Evolutionary conservation across 345 rosid species (phyloP), one percentile per base, ranked within the genome.

Genomic region (Eucalyptus coolabah): DNA sequence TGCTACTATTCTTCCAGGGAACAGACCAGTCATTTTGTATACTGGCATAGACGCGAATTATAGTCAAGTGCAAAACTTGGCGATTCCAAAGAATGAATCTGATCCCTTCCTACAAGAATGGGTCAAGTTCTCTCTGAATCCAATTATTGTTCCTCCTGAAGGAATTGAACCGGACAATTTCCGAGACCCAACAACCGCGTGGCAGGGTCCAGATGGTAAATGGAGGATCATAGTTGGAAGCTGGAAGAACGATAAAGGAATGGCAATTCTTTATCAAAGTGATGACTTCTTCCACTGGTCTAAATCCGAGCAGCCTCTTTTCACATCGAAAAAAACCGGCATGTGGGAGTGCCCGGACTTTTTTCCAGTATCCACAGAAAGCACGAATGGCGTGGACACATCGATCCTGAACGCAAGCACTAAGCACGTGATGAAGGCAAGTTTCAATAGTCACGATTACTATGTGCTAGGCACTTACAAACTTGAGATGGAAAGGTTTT

Each of bases 301-400:
- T 6, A 90, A 88, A 87, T 87, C 50, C 81, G 89, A 89, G 24
- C 86, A 86, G 28, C 94, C 94, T 24, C 92, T 95, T 60, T 91
- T 92, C 88, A 87, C 92, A 40, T 83, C 90, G 4, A 69, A 45
- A 10, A 89, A 32, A 80, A 93, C 94, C 8, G 95, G 93, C 72
- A 95, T 96, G 96, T 95, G 94, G 97, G 98, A 96, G 87, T 95
- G 96, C 90, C 95, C 94, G 3, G 97, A 96, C 51, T 94, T 96
- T 89, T 96, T 88, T 86, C 97, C 96, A 1, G 96, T 96, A 59
- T 34, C 91, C 7, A 16, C 89, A 32, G 89, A 86, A 12, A 89
- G 94, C 63, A 88, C 87, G 12, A 69, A 86, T 59, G 96, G 97
- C 34, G 86, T 93, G 2, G 96, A 96, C 6, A 94, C 95, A 16